These are phyloP conservation scores for Cryptosporidium bovis DNA, from an alignment of 169 alveolate species.

Conservation along the genomic window DNA sequence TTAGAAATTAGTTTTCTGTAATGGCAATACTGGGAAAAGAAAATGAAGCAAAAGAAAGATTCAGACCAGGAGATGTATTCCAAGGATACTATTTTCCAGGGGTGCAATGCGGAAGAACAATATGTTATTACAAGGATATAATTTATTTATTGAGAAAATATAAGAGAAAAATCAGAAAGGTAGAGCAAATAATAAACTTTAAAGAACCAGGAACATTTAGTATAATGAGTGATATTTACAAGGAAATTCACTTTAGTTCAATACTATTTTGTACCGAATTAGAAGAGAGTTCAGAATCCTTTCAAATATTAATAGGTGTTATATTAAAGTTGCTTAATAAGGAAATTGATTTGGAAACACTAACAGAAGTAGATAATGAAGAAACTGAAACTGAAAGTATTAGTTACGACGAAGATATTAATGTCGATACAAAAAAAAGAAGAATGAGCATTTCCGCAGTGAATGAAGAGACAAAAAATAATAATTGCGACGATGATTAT, in stretches of 20 bases:
- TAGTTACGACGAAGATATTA: background rate
- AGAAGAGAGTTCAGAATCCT: slow-evolving; percentile 43
- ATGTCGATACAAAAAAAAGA: background rate
- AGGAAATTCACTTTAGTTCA: slow-evolving; percentile 38
- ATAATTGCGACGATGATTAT: background rate
- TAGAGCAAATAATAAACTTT: background rate
- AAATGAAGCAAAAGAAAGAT: slow-evolving; percentile 43
- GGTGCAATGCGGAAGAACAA: slow-evolving; percentile 66
- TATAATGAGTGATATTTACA: slow-evolving; percentile 2
- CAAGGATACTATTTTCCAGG: slow-evolving; percentile 72
- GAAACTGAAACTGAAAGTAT: background rate
- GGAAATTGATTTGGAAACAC: background rate
- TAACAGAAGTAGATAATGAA: too few relatives aligned
- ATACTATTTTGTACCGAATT: slow-evolving; percentile 41
- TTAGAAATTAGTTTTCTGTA: too few relatives aligned
- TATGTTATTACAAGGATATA: slow-evolving; percentile 49
- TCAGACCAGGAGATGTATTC: slow-evolving; percentile 70
- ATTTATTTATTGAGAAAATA: slow-evolving; percentile 1
- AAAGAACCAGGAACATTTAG: slow-evolving; percentile 43
- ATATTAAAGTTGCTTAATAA: slow-evolving; percentile 10
- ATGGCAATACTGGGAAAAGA: slow-evolving; percentile 4
- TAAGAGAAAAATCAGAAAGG: background rate
- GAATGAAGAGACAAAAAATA: background rate
- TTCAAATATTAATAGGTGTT: slow-evolving; percentile 57
- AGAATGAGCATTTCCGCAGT: too few relatives aligned